Evolutionary conservation across 2,329 filamentous ascomycete species (phyloP).

Genomic region (Penicillium italicum): DNA sequence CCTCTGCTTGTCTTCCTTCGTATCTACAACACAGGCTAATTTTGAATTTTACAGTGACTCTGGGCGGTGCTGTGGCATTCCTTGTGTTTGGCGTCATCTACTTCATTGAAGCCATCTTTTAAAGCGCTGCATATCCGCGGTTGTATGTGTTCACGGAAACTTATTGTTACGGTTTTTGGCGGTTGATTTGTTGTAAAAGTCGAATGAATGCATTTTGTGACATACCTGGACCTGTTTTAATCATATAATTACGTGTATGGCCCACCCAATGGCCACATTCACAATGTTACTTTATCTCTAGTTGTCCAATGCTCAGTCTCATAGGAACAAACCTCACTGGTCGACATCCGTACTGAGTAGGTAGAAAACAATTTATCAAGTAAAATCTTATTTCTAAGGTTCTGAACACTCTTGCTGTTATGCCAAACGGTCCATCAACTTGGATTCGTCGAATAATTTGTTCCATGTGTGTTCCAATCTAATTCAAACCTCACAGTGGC

Average conservation of each 20-base stretch:
- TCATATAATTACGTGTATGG: slow-evolving; percentile 12
- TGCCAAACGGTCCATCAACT: not conserved
- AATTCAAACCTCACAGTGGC: too few species aligned
- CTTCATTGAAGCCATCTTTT: slow-evolving; percentile 71
- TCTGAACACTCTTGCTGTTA: too few species aligned
- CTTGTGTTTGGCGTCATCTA: slow-evolving; percentile 90
- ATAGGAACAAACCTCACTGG: not conserved
- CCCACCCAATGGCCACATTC: not conserved
- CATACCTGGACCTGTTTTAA: slow-evolving; percentile 9
- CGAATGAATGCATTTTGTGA: slow-evolving; percentile 12
- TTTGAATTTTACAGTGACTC: slow-evolving; percentile 62
- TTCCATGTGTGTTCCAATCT: not conserved
- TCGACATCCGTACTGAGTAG: too few species aligned
- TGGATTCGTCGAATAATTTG: not conserved
- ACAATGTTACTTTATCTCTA: not conserved
- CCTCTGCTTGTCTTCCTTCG: not conserved
- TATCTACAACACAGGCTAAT: slow-evolving; percentile 23
- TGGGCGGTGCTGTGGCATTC: slow-evolving; percentile 88
- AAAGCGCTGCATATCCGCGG: slow-evolving; percentile 19
- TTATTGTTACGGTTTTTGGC: slow-evolving; percentile 9
- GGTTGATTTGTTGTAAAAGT: slow-evolving; percentile 11
- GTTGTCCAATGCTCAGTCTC: not conserved
- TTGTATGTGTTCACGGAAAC: not conserved
- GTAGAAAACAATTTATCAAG: too few species aligned
- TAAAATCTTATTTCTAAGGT: too few species aligned